phyloP scores from a whole-genome alignment of 2,329 filamentous ascomycete species.

The Alternaria alternata region DNA sequence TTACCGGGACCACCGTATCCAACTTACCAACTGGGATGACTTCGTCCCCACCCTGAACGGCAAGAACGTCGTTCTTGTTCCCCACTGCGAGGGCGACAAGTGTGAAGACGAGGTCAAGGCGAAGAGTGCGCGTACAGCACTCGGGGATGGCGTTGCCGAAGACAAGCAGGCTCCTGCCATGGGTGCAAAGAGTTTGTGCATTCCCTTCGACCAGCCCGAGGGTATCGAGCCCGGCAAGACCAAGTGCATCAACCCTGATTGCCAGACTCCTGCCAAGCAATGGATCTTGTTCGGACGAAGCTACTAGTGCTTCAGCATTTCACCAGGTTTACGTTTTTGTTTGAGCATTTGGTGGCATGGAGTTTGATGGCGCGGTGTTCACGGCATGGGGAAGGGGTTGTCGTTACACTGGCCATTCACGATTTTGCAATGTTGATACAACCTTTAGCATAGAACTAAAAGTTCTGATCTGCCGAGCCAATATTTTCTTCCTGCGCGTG shows the following conservation, averaged over 20 bases:
- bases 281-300: slow-evolving; percentile 89
- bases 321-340: slow-evolving; percentile 11
- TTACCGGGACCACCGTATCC: slow-evolving; percentile 81
- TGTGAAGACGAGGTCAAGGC: slow-evolving; percentile 98
- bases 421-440: slow-evolving; percentile 14
- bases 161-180: slow-evolving; percentile 77
- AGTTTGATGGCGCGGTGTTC: slow-evolving; percentile 27
- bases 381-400: slow-evolving; percentile 20
- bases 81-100: slow-evolving; percentile 81
- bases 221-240: slow-evolving; percentile 81
- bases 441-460: slow-evolving; percentile 6
- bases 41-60: slow-evolving; percentile 88
- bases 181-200: slow-evolving; percentile 79
- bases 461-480: background rate
- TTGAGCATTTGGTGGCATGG: slow-evolving; percentile 32
- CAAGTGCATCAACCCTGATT: slow-evolving; percentile 92
- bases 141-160: slow-evolving; percentile 72
- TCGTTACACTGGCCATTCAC: slow-evolving; percentile 9
- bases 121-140: slow-evolving; percentile 78
- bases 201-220: slow-evolving; percentile 86
- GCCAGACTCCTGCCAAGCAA: slow-evolving; percentile 75
- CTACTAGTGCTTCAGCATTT: slow-evolving; percentile 36
- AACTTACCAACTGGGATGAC: slow-evolving; percentile 85
- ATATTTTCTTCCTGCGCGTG: background rate
- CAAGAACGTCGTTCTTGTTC: slow-evolving; percentile 93